Evolutionary conservation across 345 rosid genomes (phyloP).

Genomic region (Lumnitzera racemosa): DNA sequence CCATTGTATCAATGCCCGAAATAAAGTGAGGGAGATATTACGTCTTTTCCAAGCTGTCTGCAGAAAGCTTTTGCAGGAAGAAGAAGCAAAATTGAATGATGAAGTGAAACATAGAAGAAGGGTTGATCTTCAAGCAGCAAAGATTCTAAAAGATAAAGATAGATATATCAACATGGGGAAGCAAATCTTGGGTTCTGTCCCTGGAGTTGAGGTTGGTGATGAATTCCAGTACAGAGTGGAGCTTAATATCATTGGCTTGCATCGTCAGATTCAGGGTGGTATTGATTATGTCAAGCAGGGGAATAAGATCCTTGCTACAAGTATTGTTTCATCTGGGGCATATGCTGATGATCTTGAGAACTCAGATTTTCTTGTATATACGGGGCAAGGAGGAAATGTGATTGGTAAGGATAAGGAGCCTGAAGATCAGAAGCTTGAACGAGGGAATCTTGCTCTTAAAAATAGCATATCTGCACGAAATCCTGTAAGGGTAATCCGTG

Average conservation of each 20-base stretch:
- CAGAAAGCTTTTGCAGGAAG: constrained; percentile 66
- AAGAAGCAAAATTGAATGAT: constrained; percentile 45
- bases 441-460: constrained; percentile 68
- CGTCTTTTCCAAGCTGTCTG: constrained; percentile 63
- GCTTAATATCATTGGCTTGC: constrained; percentile 69
- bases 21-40: constrained; percentile 66
- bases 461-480: constrained; percentile 36
- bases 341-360: constrained; percentile 54
- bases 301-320: constrained; percentile 38
- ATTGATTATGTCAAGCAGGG: constrained; percentile 53
- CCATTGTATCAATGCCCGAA: constrained; percentile 29
- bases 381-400: constrained; percentile 80
- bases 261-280: constrained; percentile 61
- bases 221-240: constrained; percentile 73
- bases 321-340: constrained; percentile 69
- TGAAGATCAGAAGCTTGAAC: constrained; percentile 64
- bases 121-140: constrained; percentile 55
- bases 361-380: constrained; percentile 56
- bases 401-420: constrained; percentile 43
- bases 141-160: constrained; percentile 45
- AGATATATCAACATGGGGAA: constrained; percentile 31
- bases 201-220: constrained; percentile 80
- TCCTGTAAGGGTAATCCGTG: constrained; percentile 75
- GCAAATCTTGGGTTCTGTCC: constrained; percentile 58
- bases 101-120: constrained; percentile 37